Evolutionary conservation across 176 grass and related monocot genomes (phyloP), one percentile per base, ranked within the genome.

Genomic region (Metroxylon sagu): DNA sequence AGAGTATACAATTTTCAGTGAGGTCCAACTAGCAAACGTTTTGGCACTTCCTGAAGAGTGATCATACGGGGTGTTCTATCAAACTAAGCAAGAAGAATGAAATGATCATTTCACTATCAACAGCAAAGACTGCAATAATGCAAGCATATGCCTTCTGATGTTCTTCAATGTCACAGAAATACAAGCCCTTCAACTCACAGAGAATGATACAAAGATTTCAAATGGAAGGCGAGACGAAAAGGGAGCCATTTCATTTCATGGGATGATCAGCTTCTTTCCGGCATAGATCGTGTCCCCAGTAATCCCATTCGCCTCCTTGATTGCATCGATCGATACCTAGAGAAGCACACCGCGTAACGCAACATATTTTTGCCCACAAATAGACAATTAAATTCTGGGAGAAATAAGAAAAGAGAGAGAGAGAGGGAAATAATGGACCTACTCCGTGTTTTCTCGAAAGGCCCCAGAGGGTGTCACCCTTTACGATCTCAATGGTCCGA

Each of bases 271-370:
- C 31, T 63, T 63, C 60, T 48, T 63, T 30, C 60, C 60, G 8
- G 35, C 60, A 25, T 63, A 63, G n/a, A 63, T 63, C 1, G 60
- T 63, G 39, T 63, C 60, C 7, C 60, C 60, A 0, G 16, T 15
- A 7, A 63, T 63, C 60, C 60, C 60, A 15, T 63, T 63, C 35
- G 39, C 60, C 60, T 63, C 60, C n/a, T 49, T 63, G 35, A 63
- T 49, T 18, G 60, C 17, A 14, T 63, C 19, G 29, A 63, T 63
- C 18, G 60, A 63, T 21, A 63, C 60, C 60, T 63, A 16, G 23
- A 63, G 60, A 14, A 48, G 31, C 31, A 1, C 31, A 35, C 31
- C 31, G 8, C 5, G 6, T 35, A 8, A 18, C 7, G 49, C 2
- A n/a, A 39, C 18, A 63, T 6, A 6, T 16, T 15, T 63, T 16